phyloP scores from a whole-genome alignment of 1,284 basidiomycete genomes.

The Microbotryum intermedium region DNA sequence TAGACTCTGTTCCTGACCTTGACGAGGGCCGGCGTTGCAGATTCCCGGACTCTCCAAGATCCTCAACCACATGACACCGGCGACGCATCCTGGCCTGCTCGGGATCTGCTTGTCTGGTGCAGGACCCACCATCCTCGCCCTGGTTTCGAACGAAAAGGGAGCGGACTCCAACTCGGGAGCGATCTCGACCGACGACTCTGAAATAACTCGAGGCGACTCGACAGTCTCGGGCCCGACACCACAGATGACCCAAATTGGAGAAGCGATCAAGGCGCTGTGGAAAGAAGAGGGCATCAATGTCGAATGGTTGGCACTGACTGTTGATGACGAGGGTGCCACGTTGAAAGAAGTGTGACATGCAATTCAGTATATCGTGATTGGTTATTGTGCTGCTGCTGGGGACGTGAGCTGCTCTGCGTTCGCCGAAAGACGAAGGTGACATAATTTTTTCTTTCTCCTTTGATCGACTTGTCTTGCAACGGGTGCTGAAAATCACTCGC shows the following conservation, averaged over 20 bases:
- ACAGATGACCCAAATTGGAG: conserved; percentile 51
- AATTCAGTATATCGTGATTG: neutral
- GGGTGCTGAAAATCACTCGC: no score
- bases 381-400: neutral
- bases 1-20: neutral
- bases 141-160: conserved; percentile 45
- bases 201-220: conserved; percentile 14
- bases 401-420: neutral
- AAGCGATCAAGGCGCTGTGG: conserved; percentile 70
- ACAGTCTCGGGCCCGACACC: conserved; percentile 3
- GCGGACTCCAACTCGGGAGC: neutral
- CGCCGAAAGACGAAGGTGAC: neutral
- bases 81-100: conserved; percentile 81
- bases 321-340: conserved; percentile 40
- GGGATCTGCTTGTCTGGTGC: conserved; percentile 98
- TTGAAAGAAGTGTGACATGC: conserved; percentile 8
- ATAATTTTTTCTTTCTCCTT: neutral
- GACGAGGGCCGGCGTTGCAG: conserved; percentile 42
- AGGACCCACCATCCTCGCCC: conserved; percentile 91
- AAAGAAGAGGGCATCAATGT: conserved; percentile 62
- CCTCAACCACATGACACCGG: conserved; percentile 75
- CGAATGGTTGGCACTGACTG: conserved; percentile 42
- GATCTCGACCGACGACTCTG: conserved; percentile 12
- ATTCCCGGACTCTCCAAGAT: conserved; percentile 92
- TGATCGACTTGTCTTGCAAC: no score